These are phyloP conservation scores for Eucalyptus cloeziana DNA, from an alignment of 345 rosid species.

Conservation along the genomic window DNA sequence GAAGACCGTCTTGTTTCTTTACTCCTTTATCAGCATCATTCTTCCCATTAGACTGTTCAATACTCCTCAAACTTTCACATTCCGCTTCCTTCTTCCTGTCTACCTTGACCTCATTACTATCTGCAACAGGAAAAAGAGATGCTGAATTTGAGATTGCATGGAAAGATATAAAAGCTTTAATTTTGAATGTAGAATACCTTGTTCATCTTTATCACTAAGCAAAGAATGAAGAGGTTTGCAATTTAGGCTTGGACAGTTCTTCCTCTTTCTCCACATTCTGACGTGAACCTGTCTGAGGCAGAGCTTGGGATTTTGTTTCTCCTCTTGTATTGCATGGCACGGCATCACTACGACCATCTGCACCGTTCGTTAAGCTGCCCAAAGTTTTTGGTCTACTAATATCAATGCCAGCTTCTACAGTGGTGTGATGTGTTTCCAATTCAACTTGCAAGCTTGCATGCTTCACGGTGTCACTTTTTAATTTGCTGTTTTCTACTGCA, in stretches of 20 bases:
- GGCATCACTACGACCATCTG: not conserved
- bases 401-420: conserved; percentile 1
- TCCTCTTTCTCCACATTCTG: conserved; percentile 7
- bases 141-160: not conserved
- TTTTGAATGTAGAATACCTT: conserved; percentile 14
- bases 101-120: conserved; percentile 1
- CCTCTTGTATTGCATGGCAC: not conserved
- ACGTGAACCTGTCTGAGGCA: not conserved
- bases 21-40: conserved; percentile 11
- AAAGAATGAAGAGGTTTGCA: conserved; percentile 19
- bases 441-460: not conserved
- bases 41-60: conserved; percentile 5
- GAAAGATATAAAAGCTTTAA: not conserved
- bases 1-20: conserved; percentile 21
- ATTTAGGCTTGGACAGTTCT: conserved; percentile 7
- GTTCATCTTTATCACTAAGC: not conserved
- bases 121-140: conserved; percentile 19
- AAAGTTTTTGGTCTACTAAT: not conserved
- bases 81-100: conserved; percentile 1
- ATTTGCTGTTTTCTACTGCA: not conserved
- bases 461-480: not conserved
- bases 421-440: not conserved
- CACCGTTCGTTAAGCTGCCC: not conserved
- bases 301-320: not conserved
- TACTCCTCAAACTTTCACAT: conserved; percentile 21